Evolutionary conservation across 2,329 filamentous ascomycete genomes (phyloP).

Genomic region (Exophiala aquamarina): DNA sequence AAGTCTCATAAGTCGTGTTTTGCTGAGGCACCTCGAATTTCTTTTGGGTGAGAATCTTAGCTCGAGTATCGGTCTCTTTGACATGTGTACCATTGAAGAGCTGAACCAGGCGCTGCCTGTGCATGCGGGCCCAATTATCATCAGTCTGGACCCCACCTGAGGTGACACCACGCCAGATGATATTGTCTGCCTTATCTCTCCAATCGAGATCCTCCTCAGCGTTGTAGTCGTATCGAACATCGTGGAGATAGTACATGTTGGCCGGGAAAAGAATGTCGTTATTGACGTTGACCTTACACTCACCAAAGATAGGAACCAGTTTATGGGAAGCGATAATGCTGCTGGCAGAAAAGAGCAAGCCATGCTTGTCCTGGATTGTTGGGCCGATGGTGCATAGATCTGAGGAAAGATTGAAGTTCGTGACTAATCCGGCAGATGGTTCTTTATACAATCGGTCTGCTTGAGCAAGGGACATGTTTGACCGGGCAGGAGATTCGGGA

Average conservation of each 20-base stretch:
- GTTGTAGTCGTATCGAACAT: conserved; percentile 61
- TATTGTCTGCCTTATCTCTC: conserved; percentile 55
- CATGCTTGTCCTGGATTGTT: conserved; percentile 62
- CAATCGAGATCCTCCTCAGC: conserved; percentile 56
- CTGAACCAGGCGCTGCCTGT: conserved; percentile 39
- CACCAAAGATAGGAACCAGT: conserved; percentile 66
- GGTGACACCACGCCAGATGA: conserved; percentile 66
- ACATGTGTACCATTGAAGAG: conserved; percentile 37
- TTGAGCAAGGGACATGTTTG: conserved; percentile 42
- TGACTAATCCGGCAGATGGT: conserved; percentile 59
- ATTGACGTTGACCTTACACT: conserved; percentile 68
- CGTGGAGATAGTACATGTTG: conserved; percentile 63
- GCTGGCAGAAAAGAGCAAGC: conserved; percentile 63
- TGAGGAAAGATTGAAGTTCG: conserved; percentile 61
- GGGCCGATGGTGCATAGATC: conserved; percentile 68
- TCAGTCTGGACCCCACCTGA: conserved; percentile 59
- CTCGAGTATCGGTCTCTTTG: conserved; percentile 24
- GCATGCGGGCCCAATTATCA: conserved; percentile 39
- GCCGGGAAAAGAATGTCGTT: conserved; percentile 70
- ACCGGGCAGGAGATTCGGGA: conserved; percentile 58
- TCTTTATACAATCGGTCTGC: conserved; percentile 27
- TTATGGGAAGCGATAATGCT: conserved; percentile 57
- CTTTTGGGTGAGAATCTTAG: conserved; percentile 33
- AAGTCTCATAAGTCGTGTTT: conserved; percentile 30
- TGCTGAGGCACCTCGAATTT: conserved; percentile 1